These are phyloP conservation scores for Eudorina sp. DNA, from an alignment of 139 green algal genomes.

Conservation along the genomic window DNA sequence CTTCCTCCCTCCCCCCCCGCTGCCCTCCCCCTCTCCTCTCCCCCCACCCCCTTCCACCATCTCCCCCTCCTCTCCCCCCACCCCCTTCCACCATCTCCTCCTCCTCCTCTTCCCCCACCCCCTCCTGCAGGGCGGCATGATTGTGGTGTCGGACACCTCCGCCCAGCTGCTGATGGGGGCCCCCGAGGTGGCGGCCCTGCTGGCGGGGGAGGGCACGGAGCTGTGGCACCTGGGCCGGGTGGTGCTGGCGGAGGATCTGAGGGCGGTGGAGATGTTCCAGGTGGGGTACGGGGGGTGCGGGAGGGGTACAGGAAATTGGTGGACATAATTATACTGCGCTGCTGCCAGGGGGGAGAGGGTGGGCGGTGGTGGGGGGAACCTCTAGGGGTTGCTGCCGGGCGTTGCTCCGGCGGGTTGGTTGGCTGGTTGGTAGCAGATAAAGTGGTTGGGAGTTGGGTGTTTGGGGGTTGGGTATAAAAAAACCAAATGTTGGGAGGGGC, in stretches of 20 bases:
- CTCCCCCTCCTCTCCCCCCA: not conserved
- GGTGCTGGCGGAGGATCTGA: not conserved
- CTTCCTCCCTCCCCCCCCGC: too few relatives aligned
- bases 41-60: not conserved
- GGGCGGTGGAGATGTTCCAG: conserved; percentile 31
- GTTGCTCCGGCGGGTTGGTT: too few relatives aligned
- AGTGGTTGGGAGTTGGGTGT: too few relatives aligned
- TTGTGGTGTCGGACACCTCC: conserved; percentile 4
- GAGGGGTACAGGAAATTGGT: too few relatives aligned
- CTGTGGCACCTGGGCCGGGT: conserved; percentile 39
- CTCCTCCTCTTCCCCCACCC: not conserved
- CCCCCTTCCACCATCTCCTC: not conserved
- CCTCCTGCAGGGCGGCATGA: conserved; percentile 2
- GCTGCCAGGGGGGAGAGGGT: not conserved
- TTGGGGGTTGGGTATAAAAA: too few relatives aligned
- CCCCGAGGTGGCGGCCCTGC: conserved; percentile 4
- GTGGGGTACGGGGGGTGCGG: not conserved
- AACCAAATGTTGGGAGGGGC: too few relatives aligned
- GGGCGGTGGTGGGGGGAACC: not conserved
- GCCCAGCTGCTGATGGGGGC: not conserved
- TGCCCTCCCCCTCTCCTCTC: too few relatives aligned
- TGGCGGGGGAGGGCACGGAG: conserved; percentile 2
- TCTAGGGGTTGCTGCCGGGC: too few relatives aligned
- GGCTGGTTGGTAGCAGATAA: too few relatives aligned
- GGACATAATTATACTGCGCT: too few relatives aligned